Percentiles rank a stretch among this genome's conserved stretches.
These are phyloP conservation scores for Pseudogymnoascus sp. DNA, from an alignment of 2,329 filamentous ascomycete species.

Conservation along the genomic window DNA sequence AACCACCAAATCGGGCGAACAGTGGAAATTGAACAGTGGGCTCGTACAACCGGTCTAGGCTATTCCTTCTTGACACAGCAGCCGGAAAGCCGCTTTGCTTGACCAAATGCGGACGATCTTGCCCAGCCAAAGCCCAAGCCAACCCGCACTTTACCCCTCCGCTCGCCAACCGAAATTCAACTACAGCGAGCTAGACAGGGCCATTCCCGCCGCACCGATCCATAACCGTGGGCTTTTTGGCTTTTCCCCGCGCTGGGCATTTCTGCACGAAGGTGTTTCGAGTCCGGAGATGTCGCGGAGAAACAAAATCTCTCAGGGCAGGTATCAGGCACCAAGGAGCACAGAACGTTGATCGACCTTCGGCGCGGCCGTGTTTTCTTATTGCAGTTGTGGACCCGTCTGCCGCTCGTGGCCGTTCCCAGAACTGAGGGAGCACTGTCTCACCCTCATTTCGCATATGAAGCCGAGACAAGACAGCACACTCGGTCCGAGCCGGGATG, in stretches of 20 bases:
- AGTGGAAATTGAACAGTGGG: background rate
- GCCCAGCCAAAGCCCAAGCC: background rate
- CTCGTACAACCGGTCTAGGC: background rate
- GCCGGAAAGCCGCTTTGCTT: background rate
- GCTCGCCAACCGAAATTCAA: conserved; percentile 1
- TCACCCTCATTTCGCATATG: conserved; percentile 3
- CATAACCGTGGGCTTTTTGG: background rate
- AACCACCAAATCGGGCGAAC: background rate
- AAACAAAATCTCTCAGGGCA: background rate
- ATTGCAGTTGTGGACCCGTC: background rate
- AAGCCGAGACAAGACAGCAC: background rate
- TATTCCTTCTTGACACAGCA: conserved; percentile 5
- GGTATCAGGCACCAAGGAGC: background rate
- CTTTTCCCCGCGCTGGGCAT: background rate
- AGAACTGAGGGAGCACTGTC: background rate
- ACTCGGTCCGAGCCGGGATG: conserved; percentile 4
- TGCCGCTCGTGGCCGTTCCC: background rate
- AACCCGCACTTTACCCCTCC: conserved; percentile 1
- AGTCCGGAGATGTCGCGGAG: background rate
- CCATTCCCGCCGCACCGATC: conserved; percentile 3
- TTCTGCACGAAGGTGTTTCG: background rate
- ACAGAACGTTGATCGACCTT: background rate
- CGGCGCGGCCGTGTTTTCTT: background rate
- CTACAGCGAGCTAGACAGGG: background rate
- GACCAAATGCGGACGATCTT: background rate